phyloP scores from a whole-genome alignment of 192 early-diverging fungal genomes.

The Phycomyces blakesleeanus region DNA sequence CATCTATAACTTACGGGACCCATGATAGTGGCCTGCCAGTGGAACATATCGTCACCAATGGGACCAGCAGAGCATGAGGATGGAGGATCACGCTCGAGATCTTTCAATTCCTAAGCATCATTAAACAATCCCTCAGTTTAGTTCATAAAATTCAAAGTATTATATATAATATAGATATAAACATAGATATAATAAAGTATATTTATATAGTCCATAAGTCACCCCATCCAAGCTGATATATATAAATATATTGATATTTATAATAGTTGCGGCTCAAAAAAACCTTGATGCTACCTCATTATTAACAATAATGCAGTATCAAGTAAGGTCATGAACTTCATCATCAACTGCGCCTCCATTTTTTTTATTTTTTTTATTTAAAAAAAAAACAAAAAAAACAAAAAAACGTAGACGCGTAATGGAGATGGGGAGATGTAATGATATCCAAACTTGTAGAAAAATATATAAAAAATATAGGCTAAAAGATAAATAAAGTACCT shows the following conservation, averaged over 20 bases:
- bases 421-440: too few relatives aligned
- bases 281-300: too few relatives aligned
- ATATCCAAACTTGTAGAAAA: background rate
- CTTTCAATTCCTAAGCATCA: slow-evolving; percentile 76
- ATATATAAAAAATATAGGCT: background rate
- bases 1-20: slow-evolving; percentile 71
- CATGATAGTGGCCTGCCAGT: slow-evolving; percentile 99
- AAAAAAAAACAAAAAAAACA: slow-evolving; percentile 12
- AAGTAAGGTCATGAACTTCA: too few relatives aligned
- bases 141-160: background rate
- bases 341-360: background rate
- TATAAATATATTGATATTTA: too few relatives aligned
- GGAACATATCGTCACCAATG: slow-evolving; percentile 85
- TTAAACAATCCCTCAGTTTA: background rate
- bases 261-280: too few relatives aligned
- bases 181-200: too few relatives aligned
- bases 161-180: slow-evolving; percentile 5
- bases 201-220: background rate
- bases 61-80: slow-evolving; percentile 97
- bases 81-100: slow-evolving; percentile 96
- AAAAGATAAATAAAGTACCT: slow-evolving; percentile 57
- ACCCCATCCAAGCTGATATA: too few relatives aligned
- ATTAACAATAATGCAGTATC: too few relatives aligned
- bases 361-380: background rate
- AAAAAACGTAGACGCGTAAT: slow-evolving; percentile 7